Evolutionary conservation across 805 yeast genomes (phyloP).

Genomic region (Scheffersomyces coipomensis): DNA sequence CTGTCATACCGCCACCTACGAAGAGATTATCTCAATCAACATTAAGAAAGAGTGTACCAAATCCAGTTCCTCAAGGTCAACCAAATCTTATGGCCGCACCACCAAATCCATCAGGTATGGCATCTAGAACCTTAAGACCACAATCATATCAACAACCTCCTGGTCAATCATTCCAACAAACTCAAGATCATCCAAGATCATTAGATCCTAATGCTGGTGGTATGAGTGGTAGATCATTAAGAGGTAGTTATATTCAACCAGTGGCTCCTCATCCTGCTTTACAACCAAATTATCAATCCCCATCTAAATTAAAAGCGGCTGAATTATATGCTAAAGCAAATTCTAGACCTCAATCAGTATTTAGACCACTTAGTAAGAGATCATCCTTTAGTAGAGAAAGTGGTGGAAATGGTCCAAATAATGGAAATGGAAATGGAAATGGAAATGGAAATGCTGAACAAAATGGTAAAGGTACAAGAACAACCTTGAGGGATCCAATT

Average conservation of each 20-base stretch:
- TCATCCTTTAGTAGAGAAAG: conserved; percentile 59
- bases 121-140: conserved; percentile 1
- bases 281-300: conserved; percentile 36
- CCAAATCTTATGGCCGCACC: not conserved
- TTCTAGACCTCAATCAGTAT: conserved; percentile 36
- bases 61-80: not conserved
- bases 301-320: conserved; percentile 46
- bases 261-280: conserved; percentile 40
- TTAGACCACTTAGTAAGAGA: conserved; percentile 40
- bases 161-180: conserved; percentile 21
- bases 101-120: not conserved
- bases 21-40: conserved; percentile 23
- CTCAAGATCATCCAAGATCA: conserved; percentile 3
- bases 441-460: conserved; percentile 1
- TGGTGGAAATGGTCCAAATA: conserved; percentile 2
- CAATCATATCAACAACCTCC: conserved; percentile 6
- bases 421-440: conserved; percentile 1
- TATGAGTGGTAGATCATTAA: conserved; percentile 20
- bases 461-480: conserved; percentile 3
- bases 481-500: conserved; percentile 7
- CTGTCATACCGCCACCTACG: not conserved
- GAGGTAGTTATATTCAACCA: conserved; percentile 29
- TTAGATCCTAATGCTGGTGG: not conserved
- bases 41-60: conserved; percentile 24
- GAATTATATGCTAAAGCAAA: conserved; percentile 53